Base-by-base conservation (phyloP, 2,329 filamentous ascomycete genomes). In the Botrytis porri region DNA sequence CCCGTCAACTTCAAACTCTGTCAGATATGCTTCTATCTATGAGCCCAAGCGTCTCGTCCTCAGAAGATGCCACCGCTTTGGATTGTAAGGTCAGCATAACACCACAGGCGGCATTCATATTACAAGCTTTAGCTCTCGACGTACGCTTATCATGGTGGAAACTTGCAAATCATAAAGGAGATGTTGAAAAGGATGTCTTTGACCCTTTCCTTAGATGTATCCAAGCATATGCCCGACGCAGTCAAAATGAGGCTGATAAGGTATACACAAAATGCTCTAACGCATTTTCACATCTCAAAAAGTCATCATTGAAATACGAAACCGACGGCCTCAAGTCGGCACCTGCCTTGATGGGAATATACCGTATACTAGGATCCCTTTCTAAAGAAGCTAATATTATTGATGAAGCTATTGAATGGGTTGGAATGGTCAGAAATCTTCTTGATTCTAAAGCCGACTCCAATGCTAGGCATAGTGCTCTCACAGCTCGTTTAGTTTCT, bases 121-220 rank as follows among this genome's bases (percentile, higher is more conserved):
- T 94, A 0, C 92, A 94, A 77, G 82, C 85, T 1, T 80, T 92
- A 1, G 91, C 89, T 16, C 85, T 95, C 57, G 84, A 85, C 37
- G 83, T 86, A 12, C 87, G 91, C 43, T 81, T 90, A n/a, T 82
- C 84, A 60, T 93, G 89, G 86, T 94, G 92, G 91, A 84, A 82
- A 60, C 78, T 93, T 73, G 87, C 87, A 10, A 84, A 85, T 2
- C 90, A 93, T 77, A 80, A 86, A 73, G 87, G 86, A 1, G 86
- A 91, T 73, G 79, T 86, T 7, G 86, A 89, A 51, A 89, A 89
- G 73, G 91, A 94, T 22, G 81, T 94, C 10, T 78, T 91, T n/a
- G 84, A 88, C 1, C 91, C 92, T 0, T 86, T 93, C 66, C 85
- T 86, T 0, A 88, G 87, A 69, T 94, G 89, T 75, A 77, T 92